Base-by-base conservation (phyloP, 179 eudicot species). In the Monotropa hypopitys region DNA sequence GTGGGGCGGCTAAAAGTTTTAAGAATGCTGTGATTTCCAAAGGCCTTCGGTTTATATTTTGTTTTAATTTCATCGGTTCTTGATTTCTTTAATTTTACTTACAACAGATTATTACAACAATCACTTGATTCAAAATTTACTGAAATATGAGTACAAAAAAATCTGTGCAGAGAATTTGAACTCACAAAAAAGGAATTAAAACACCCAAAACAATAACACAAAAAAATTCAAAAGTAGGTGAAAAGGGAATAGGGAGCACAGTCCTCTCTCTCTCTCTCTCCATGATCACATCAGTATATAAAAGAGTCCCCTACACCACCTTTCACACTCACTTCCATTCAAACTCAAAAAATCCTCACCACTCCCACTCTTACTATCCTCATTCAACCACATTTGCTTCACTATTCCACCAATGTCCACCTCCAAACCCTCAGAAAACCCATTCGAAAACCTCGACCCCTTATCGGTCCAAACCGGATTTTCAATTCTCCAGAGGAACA, bases 401-500 rank as follows among this genome's bases (percentile, higher is more conserved):
- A 32, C 54, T 4, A 61, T 76, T 49, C 49, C 33, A 63, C 26
- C 63, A 79, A 85, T 82, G 82, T 76, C 84, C 63, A 72, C 86
- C 77, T 75, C 86, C 23, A 86, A 82, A 76, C 65, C 82, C 74
- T 61, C 85, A 26, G 65, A 69, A 11, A 76, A 81, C 35, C 53
- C 78, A 76, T 47, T 68, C 35, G 62, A 76, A 15, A 38, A 71
- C 83, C 66, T 78, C 15, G 84, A 84, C 78, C 84, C 81, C 8
- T 72, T 70, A 73, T 80, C 69, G 45, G 75, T 81, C 35, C 83
- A 75, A 23, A 77, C 83, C 16, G 83, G 88, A 30, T 86, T 85
- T 65, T 67, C 86, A 0, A 43, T 84, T 11, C 84, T 86, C 54
- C 92, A 85, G 77, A 85, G 95, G 47, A 92, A 92, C 88, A 88